Evolutionary conservation across 441 rosid species (phyloP).

Genomic region (Adansonia rubrostipa): DNA sequence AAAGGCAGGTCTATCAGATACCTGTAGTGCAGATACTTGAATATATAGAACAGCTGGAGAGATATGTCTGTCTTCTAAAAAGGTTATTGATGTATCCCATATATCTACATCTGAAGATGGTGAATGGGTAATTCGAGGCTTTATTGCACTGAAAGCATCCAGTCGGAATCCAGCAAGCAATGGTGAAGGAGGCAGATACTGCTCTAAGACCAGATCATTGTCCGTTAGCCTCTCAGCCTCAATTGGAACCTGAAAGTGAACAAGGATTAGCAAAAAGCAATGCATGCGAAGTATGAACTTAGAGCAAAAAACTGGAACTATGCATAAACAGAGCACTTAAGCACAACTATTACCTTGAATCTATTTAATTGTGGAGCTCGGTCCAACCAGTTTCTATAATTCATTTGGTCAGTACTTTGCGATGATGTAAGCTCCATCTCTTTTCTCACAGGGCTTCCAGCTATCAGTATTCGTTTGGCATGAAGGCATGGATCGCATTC

Average conservation of each 20-base stretch:
- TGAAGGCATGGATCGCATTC: conserved; percentile 81
- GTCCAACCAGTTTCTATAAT: conserved; percentile 70
- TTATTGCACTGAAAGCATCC: conserved; percentile 80
- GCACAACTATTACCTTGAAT: conserved; percentile 69
- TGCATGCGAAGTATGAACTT: background rate
- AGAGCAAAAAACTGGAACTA: conserved; percentile 18
- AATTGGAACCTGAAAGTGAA: conserved; percentile 63
- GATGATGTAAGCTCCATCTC: conserved; percentile 48
- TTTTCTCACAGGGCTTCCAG: conserved; percentile 60
- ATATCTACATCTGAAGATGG: conserved; percentile 66
- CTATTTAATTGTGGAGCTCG: conserved; percentile 77
- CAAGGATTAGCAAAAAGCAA: conserved; percentile 11
- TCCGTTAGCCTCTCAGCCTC: conserved; percentile 73
- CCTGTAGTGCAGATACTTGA: conserved; percentile 90
- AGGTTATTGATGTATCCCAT: conserved; percentile 61
- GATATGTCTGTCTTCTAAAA: conserved; percentile 72
- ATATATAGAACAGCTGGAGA: conserved; percentile 74
- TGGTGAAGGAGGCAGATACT: conserved; percentile 82
- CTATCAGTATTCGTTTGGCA: conserved; percentile 76
- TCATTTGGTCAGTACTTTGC: conserved; percentile 62
- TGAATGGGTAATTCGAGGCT: conserved; percentile 77
- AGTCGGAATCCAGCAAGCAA: conserved; percentile 77
- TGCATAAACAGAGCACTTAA: conserved; percentile 18
- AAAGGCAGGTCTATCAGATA: conserved; percentile 32
- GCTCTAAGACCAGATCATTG: conserved; percentile 75